Conservation (phyloP, 2,329 filamentous ascomycete genomes). For the Clarireedia sp. region DNA sequence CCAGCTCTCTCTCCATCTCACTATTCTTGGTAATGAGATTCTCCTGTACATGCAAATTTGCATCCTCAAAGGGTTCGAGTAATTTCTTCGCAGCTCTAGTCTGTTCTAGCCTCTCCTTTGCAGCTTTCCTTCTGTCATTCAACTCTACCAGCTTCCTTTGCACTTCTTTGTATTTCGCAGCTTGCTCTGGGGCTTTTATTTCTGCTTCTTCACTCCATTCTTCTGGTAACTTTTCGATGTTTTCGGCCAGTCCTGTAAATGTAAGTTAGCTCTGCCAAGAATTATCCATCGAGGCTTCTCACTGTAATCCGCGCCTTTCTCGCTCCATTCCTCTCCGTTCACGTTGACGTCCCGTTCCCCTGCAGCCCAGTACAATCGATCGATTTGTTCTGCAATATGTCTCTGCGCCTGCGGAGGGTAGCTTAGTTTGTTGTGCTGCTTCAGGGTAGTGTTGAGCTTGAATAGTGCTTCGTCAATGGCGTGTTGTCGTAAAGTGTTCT, state of each 20-base stretch:
- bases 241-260: constrained; percentile 14
- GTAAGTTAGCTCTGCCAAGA: background rate
- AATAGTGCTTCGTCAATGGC: constrained; percentile 49
- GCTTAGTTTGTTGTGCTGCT: constrained; percentile 56
- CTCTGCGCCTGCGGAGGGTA: constrained; percentile 62
- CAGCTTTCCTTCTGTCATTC: constrained; percentile 36
- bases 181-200: constrained; percentile 32
- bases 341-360: constrained; percentile 31
- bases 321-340: constrained; percentile 35
- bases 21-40: constrained; percentile 60
- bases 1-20: constrained; percentile 57
- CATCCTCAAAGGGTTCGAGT: constrained; percentile 43
- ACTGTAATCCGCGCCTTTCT: constrained; percentile 30
- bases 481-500: constrained; percentile 33
- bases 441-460: constrained; percentile 52
- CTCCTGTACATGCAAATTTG: constrained; percentile 45
- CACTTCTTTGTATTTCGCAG: constrained; percentile 44
- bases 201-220: constrained; percentile 31
- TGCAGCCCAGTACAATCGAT: constrained; percentile 50
- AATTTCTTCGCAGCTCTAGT: constrained; percentile 42
- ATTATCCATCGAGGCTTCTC: constrained; percentile 6
- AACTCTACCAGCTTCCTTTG: constrained; percentile 43
- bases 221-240: constrained; percentile 25
- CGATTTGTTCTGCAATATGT: constrained; percentile 66
- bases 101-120: constrained; percentile 37